Evolutionary conservation across 306 rosid genomes (phyloP), one percentile per base, ranked within the genome.

Genomic region (Canavalia gladiata): DNA sequence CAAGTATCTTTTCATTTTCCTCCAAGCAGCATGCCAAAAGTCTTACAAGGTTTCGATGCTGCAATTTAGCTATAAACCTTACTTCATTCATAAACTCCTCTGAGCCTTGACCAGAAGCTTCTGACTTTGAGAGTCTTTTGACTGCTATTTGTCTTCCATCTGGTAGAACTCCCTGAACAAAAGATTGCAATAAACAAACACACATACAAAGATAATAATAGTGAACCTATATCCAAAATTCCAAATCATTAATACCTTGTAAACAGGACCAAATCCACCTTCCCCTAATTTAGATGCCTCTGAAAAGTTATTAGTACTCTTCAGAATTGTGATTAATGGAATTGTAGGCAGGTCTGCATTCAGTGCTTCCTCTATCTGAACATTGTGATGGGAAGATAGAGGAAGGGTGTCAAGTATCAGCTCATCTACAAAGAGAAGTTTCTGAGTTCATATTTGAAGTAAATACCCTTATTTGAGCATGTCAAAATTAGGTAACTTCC

Each of bases 141-240:
- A 90, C 87, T 0, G 90, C 94, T 5, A 87, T 78, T 56, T 67
- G 75, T 63, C 77, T 83, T 12, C 92, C 91, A 74, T 85, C 78
- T 35, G 85, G 68, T 6, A 90, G 83, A 68, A 6, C 71, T 8
- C 92, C 92, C 94, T 88, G 82, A 37, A 4, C 43, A 18, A 18
- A 8, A n/a, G 2, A 10, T 11, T 34, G 8, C 25, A 11, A 34
- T 62, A 62, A 62, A 33, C 11, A 33, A 11, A 62, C 33, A 0
- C 25, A 34, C 6, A 5, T 3, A 28, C 35, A 57, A 57, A 57
- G 4, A 57, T 37, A 12, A 57, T 34, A 62, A 2, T 43, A 80
- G 25, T 18, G 25, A 18, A 18, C 25, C 25, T 18, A 18, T 18
- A 18, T 18, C 25, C 25, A 18, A 18, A 18, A 18, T 18, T 18